Percentiles rank a stretch among this genome's conserved stretches.
phyloP scores from a whole-genome alignment of 345 rosid genomes.

The Salix suchowensis region DNA sequence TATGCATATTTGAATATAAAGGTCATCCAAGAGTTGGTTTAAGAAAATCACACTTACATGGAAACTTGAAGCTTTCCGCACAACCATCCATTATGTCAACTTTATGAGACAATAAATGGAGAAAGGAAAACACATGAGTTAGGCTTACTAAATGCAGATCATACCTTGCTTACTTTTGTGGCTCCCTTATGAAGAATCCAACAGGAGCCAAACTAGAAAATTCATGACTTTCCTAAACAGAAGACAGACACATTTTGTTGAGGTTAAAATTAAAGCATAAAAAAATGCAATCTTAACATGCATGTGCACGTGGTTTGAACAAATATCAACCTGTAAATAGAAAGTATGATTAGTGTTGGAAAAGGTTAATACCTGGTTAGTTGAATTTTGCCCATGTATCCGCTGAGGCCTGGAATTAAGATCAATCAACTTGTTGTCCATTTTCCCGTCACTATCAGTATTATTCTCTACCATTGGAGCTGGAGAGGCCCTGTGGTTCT shows the following conservation, averaged over 20 bases:
- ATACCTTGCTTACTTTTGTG: conserved; percentile 57
- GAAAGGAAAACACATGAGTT: neutral
- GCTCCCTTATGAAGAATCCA: conserved; percentile 57
- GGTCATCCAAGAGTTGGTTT: neutral
- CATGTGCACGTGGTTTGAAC: neutral
- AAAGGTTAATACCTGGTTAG: conserved; percentile 38
- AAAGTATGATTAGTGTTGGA: conserved; percentile 5
- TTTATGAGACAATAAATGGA: neutral
- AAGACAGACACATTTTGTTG: neutral
- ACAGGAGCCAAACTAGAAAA: conserved; percentile 46
- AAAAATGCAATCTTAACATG: conserved; percentile 1
- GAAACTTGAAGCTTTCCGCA: neutral
- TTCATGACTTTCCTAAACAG: conserved; percentile 46
- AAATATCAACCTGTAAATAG: neutral
- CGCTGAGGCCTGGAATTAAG: conserved; percentile 63
- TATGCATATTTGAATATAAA: neutral
- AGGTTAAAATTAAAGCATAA: neutral
- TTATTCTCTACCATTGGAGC: conserved; percentile 31
- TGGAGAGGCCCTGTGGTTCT: conserved; percentile 40
- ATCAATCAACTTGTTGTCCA: conserved; percentile 58
- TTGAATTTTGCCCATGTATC: conserved; percentile 48
- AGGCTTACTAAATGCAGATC: neutral
- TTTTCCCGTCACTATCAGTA: conserved; percentile 38
- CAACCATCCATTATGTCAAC: neutral
- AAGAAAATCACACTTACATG: neutral